Percentiles rank a stretch among this genome's conserved stretches.
Conservation (phyloP, 208 protist species). For the Acanthamoeba lenticulata region DNA sequence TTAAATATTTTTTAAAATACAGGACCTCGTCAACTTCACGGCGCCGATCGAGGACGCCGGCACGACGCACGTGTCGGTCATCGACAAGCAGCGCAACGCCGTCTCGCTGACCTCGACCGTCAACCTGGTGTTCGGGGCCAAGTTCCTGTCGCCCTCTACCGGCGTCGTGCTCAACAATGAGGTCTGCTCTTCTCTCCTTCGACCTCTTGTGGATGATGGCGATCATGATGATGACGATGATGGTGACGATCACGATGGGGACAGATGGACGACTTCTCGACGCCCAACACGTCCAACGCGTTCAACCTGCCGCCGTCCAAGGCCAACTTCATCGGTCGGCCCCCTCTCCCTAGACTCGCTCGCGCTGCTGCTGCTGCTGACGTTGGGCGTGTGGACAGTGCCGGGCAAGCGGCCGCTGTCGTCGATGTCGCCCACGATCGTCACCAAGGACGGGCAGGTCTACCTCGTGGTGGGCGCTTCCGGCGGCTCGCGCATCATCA, state of each 20-base stretch:
- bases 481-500: conserved; percentile 79
- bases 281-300: conserved; percentile 73
- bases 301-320: conserved; percentile 78
- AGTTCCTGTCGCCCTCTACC: conserved; percentile 68
- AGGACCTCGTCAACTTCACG: conserved; percentile 23
- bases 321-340: conserved; percentile 76
- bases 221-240: too few species aligned
- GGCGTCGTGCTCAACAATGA: conserved; percentile 84
- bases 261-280: conserved; percentile 84
- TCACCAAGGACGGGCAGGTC: conserved; percentile 67
- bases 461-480: conserved; percentile 73
- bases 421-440: conserved; percentile 81
- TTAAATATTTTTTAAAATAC: too few species aligned
- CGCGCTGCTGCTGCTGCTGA: too few species aligned
- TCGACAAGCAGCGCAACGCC: conserved; percentile 79
- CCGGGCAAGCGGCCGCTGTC: conserved; percentile 84
- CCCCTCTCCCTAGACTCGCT: background rate
- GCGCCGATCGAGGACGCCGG: conserved; percentile 66
- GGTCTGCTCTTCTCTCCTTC: too few species aligned
- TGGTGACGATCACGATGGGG: too few species aligned
- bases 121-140: conserved; percentile 82
- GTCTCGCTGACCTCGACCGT: conserved; percentile 82
- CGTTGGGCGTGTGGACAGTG: background rate
- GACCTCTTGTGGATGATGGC: too few species aligned
- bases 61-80: conserved; percentile 80